phyloP scores from a whole-genome alignment of 805 yeast genomes.

The Candida jianshihensis region DNA sequence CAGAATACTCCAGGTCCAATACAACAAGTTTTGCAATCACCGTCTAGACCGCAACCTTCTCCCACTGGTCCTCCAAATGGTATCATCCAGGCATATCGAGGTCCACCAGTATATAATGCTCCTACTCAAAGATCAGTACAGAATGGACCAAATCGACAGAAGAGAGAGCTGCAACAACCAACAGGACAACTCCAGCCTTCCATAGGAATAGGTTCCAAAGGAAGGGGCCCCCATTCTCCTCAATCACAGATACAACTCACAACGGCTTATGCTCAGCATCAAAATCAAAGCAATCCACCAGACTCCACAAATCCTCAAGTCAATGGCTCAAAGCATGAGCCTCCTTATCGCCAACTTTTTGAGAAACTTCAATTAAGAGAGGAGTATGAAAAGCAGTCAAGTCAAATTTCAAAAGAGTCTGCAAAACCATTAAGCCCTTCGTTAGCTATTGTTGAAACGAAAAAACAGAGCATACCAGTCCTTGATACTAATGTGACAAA shows the following conservation, averaged over 20 bases:
- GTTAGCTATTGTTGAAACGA: no score
- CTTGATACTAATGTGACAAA: no score
- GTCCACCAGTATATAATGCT: no score
- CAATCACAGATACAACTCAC: not conserved
- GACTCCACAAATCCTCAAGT: not conserved
- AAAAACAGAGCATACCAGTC: no score
- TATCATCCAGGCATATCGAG: no score
- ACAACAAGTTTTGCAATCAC: not conserved
- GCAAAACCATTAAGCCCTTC: not conserved
- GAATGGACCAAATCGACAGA: not conserved
- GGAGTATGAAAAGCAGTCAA: not conserved
- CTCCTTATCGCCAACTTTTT: not conserved
- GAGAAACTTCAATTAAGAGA: not conserved
- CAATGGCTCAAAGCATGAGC: not conserved
- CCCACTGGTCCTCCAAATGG: no score
- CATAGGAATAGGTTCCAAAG: no score
- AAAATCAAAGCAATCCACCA: not conserved
- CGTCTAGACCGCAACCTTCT: not conserved
- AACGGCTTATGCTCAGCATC: not conserved
- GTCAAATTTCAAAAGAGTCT: not conserved
- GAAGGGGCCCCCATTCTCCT: not conserved
- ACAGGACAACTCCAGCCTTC: conserved; percentile 1
- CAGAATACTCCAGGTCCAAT: not conserved
- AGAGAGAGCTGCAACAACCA: conserved; percentile 4
- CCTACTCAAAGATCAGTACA: not conserved